These are phyloP conservation scores for Sporormia fimetaria DNA, from an alignment of 495 filamentous ascomycete species.

Conservation along the genomic window DNA sequence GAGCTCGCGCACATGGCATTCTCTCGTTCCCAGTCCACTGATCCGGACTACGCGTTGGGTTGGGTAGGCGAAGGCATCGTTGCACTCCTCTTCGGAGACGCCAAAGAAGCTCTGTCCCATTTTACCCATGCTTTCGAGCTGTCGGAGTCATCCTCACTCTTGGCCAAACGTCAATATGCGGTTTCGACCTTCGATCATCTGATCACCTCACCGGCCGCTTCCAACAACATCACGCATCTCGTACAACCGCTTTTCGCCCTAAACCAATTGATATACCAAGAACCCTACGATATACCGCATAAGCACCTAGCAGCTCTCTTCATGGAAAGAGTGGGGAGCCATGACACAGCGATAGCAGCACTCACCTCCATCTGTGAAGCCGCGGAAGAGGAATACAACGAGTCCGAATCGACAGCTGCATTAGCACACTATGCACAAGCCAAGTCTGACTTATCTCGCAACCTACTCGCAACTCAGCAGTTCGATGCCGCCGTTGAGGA, in stretches of 20 bases:
- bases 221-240: slow-evolving; percentile 50
- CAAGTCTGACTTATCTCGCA: slow-evolving; percentile 78
- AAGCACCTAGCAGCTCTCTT: slow-evolving; percentile 71
- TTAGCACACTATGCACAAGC: slow-evolving; percentile 67
- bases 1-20: slow-evolving; percentile 81
- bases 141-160: slow-evolving; percentile 55
- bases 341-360: slow-evolving; percentile 48
- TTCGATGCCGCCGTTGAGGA: slow-evolving; percentile 57
- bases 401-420: slow-evolving; percentile 58
- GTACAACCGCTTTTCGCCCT: slow-evolving; percentile 80
- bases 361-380: slow-evolving; percentile 53
- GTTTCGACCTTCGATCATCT: slow-evolving; percentile 70
- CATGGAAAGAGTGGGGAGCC: slow-evolving; percentile 64
- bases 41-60: slow-evolving; percentile 82
- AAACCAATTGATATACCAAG: slow-evolving; percentile 60
- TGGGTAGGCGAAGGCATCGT: slow-evolving; percentile 91
- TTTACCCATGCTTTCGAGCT: slow-evolving; percentile 98
- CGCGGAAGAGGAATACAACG: slow-evolving; percentile 73
- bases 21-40: slow-evolving; percentile 78
- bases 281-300: slow-evolving; percentile 53
- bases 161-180: slow-evolving; percentile 66
- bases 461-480: slow-evolving; percentile 53
- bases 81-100: slow-evolving; percentile 60
- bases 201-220: slow-evolving; percentile 40
- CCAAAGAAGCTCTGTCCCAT: slow-evolving; percentile 62